Conservation (phyloP, 768 basidiomycete genomes). For the Boletus rubescentipes region DNA sequence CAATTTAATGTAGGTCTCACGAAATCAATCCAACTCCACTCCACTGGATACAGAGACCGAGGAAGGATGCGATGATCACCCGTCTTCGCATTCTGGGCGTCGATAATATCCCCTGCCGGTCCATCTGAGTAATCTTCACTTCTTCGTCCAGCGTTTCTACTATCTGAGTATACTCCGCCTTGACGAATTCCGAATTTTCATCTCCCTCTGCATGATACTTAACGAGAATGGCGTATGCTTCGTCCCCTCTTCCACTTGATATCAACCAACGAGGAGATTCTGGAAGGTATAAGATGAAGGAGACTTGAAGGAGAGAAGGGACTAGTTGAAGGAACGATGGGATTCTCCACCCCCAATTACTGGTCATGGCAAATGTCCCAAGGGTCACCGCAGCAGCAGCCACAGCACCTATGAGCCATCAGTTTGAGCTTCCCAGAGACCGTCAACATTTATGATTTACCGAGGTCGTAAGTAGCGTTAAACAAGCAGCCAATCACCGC, state of each 20-base stretch:
- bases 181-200: conserved; percentile 47
- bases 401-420: background rate
- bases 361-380: conserved; percentile 58
- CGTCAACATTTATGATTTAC: background rate
- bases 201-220: conserved; percentile 65
- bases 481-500: background rate
- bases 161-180: conserved; percentile 57
- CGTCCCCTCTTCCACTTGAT: conserved; percentile 49
- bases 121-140: background rate
- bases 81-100: conserved; percentile 13
- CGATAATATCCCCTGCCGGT: conserved; percentile 1
- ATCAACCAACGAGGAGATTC: conserved; percentile 66
- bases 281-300: conserved; percentile 56
- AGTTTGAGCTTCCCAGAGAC: background rate
- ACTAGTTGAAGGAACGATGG: conserved; percentile 48
- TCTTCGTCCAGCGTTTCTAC: conserved; percentile 47
- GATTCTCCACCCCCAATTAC: conserved; percentile 9
- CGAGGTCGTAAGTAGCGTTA: background rate
- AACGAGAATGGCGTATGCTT: conserved; percentile 48
- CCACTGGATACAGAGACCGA: conserved; percentile 9
- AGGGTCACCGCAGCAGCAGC: conserved; percentile 54
- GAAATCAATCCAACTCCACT: conserved; percentile 3
- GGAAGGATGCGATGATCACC: conserved; percentile 1
- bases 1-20: background rate
- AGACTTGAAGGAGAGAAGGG: conserved; percentile 48